These are phyloP conservation scores for Bipolaris oryzae DNA, from an alignment of 2,329 filamentous ascomycete species.

Conservation along the genomic window DNA sequence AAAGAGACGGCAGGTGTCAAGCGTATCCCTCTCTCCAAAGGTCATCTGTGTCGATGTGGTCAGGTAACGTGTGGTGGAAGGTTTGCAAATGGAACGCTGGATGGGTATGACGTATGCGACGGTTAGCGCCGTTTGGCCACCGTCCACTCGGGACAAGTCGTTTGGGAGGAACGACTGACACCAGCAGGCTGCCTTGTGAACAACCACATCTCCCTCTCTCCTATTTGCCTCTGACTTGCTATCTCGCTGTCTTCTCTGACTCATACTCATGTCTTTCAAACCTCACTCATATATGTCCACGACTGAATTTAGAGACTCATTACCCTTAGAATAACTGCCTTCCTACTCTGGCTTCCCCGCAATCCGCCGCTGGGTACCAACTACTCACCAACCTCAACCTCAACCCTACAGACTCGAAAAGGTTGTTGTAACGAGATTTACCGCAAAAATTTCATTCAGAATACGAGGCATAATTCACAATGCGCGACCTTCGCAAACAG, in stretches of 20 bases:
- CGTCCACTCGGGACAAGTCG: conserved; percentile 16
- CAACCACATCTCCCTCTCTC: conserved; percentile 10
- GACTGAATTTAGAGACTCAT: conserved; percentile 37
- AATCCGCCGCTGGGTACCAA: conserved; percentile 19
- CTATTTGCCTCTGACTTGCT: conserved; percentile 5
- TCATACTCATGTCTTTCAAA: conserved; percentile 44
- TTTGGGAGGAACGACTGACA: conserved; percentile 14
- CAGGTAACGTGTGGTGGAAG: neutral
- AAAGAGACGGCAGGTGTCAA: neutral
- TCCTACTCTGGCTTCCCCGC: conserved; percentile 31
- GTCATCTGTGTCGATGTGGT: neutral
- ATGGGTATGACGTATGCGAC: conserved; percentile 23
- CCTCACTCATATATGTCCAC: conserved; percentile 31
- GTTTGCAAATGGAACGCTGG: neutral
- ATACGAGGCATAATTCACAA: conserved; percentile 38
- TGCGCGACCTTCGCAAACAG: conserved; percentile 70
- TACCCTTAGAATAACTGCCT: conserved; percentile 43
- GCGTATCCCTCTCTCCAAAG: neutral
- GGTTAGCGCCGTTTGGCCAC: conserved; percentile 23
- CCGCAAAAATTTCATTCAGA: neutral
- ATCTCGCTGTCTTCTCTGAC: conserved; percentile 31
- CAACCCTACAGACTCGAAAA: neutral
- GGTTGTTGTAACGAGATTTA: neutral
- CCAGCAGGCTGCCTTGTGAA: conserved; percentile 13
- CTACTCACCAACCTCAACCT: conserved; percentile 14